Percentiles rank a stretch among this genome's conserved stretches.
phyloP scores from a whole-genome alignment of 75 land plant species.

The Cryptomeria japonica region DNA sequence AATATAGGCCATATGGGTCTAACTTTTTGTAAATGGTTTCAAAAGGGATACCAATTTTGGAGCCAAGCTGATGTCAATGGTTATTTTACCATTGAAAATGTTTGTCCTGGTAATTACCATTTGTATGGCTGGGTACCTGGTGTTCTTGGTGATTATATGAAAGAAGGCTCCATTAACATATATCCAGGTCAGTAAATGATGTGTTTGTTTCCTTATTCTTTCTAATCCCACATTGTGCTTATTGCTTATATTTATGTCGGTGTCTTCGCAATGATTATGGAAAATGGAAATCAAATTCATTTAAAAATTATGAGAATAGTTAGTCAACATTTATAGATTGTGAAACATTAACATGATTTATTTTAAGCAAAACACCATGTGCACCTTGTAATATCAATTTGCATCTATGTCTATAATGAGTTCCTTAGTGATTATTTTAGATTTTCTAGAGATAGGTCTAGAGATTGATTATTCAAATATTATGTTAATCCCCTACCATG shows the following conservation, averaged over 20 bases:
- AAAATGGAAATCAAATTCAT: neutral
- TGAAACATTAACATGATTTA: neutral
- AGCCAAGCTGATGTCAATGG: constrained; percentile 53
- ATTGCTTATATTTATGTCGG: neutral
- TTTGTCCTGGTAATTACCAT: constrained; percentile 45
- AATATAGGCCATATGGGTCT: neutral
- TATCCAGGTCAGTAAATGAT: constrained; percentile 10
- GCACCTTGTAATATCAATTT: neutral
- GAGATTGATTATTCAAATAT: neutral
- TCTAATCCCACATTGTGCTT: neutral
- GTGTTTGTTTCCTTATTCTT: neutral
- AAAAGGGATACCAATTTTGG: constrained; percentile 76
- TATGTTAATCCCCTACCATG: neutral
- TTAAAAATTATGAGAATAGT: neutral
- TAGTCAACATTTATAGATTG: neutral
- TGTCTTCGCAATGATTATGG: neutral
- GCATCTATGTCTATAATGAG: neutral
- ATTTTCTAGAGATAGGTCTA: neutral
- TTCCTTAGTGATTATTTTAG: neutral
- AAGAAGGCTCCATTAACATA: constrained; percentile 12
- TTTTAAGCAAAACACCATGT: neutral
- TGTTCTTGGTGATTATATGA: constrained; percentile 54
- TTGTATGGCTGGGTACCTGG: constrained; percentile 73
- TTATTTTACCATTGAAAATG: constrained; percentile 33
- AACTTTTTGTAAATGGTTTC: neutral